A percentile compares a stretch with the other conserved stretches of the same genome.
Evolutionary conservation across 129 eudicot genomes (phyloP).

Genomic region (Centrapalus pauciflorus): DNA sequence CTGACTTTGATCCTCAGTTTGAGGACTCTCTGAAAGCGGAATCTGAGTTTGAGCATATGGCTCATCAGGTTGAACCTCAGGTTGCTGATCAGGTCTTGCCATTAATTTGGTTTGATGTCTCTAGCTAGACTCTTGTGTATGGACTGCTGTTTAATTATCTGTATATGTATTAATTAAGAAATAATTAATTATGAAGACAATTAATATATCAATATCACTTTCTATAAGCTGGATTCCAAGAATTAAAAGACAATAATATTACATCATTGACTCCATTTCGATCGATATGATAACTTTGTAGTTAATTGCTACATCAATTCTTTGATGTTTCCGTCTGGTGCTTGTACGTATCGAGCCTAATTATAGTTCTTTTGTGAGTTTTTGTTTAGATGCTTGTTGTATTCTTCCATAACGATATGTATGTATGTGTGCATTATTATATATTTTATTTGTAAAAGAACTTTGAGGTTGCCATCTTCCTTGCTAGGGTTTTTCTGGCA

Average conservation of each 20-base stretch:
- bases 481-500: no score
- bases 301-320: no score
- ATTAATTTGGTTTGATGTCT: conserved; percentile 9
- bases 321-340: no score
- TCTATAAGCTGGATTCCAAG: conserved; percentile 7
- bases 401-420: no score
- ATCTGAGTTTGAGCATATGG: conserved; percentile 17
- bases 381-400: no score
- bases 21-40: conserved; percentile 10
- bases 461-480: no score
- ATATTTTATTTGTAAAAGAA: no score
- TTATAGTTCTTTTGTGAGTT: no score
- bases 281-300: no score
- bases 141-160: background rate
- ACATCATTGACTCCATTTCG: conserved; percentile 20
- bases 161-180: background rate
- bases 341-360: no score
- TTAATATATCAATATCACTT: background rate
- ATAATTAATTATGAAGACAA: background rate
- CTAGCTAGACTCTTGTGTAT: background rate
- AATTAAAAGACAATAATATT: conserved; percentile 16
- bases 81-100: conserved; percentile 28
- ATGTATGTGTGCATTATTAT: no score
- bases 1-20: conserved; percentile 17
- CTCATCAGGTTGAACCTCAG: conserved; percentile 8